A percentile compares a stretch with the other conserved stretches of the same genome.
Evolutionary conservation across 768 basidiomycete species (phyloP).

Genomic region (Psilocybe cyanescens): DNA sequence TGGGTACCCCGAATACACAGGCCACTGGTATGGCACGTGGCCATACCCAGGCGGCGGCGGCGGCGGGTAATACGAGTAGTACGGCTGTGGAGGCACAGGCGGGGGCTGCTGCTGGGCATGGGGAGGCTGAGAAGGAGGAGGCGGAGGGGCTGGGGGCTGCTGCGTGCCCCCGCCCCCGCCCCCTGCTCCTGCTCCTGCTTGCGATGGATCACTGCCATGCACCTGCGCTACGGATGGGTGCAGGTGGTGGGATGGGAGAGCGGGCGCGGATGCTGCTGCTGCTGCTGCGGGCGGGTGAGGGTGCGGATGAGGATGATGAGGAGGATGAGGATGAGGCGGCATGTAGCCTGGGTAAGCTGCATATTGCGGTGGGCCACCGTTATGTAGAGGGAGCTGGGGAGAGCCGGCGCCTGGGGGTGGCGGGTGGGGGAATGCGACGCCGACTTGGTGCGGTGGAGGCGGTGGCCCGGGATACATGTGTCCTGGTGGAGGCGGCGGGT

Average conservation of each 20-base stretch:
- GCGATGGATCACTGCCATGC: slow-evolving; percentile 33
- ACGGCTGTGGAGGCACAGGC: slow-evolving; percentile 8
- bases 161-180: not conserved
- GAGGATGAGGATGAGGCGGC: slow-evolving; percentile 19
- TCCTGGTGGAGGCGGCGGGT: slow-evolving; percentile 21
- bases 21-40: slow-evolving; percentile 15
- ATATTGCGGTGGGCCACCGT: slow-evolving; percentile 12
- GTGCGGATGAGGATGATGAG: not conserved
- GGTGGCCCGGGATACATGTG: slow-evolving; percentile 16
- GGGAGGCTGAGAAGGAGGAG: slow-evolving; percentile 9
- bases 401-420: slow-evolving; percentile 10
- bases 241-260: slow-evolving; percentile 14
- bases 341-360: slow-evolving; percentile 16
- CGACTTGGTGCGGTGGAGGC: slow-evolving; percentile 11
- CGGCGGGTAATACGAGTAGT: slow-evolving; percentile 18
- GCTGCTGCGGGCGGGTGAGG: not conserved
- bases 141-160: slow-evolving; percentile 10
- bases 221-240: slow-evolving; percentile 15
- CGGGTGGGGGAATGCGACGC: slow-evolving; percentile 3
- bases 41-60: slow-evolving; percentile 10
- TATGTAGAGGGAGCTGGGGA: slow-evolving; percentile 4
- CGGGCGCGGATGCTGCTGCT: slow-evolving; percentile 10
- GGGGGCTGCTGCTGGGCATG: slow-evolving; percentile 15
- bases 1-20: slow-evolving; percentile 18
- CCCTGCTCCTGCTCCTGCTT: slow-evolving; percentile 17